phyloP scores from a whole-genome alignment of 441 rosid genomes.

The Lagerstroemia fauriei region DNA sequence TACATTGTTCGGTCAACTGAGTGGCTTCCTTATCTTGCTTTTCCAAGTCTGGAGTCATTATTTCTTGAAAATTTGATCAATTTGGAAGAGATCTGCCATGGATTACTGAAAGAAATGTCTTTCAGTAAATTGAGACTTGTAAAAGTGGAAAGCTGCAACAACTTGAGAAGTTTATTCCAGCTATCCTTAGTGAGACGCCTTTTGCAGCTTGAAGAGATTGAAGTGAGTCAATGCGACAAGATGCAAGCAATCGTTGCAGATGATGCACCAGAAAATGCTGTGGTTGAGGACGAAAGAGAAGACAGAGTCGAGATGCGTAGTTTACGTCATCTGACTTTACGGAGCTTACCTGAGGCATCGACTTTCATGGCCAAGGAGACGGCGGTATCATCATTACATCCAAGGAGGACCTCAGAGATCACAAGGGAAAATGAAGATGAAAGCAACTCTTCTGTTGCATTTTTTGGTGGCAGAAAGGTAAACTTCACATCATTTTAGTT shows the following conservation, averaged over 20 bases:
- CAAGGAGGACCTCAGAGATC: no score
- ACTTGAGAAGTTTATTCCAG: not conserved
- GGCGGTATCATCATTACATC: no score
- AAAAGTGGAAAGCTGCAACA: not conserved
- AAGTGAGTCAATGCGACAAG: not conserved
- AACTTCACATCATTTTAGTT: no score
- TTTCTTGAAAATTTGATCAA: not conserved
- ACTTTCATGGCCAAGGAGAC: no score
- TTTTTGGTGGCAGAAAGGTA: no score
- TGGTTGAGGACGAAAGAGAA: no score
- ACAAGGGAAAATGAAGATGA: no score
- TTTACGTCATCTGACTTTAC: not conserved
- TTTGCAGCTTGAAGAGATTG: constrained; percentile 6
- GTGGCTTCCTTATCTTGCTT: not conserved
- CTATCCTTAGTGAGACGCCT: not conserved
- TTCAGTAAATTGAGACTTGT: not conserved
- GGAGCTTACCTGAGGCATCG: no score
- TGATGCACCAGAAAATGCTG: not conserved
- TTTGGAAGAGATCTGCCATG: constrained; percentile 2
- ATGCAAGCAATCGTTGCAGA: not conserved
- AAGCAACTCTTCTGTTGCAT: no score
- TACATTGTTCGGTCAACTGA: constrained; percentile 1
- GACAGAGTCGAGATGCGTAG: not conserved
- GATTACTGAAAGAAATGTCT: not conserved
- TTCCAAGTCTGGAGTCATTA: not conserved